Percentiles rank a stretch among this genome's conserved stretches.
These are phyloP conservation scores for Trametes cingulata DNA, from an alignment of 768 basidiomycete species.

Conservation along the genomic window DNA sequence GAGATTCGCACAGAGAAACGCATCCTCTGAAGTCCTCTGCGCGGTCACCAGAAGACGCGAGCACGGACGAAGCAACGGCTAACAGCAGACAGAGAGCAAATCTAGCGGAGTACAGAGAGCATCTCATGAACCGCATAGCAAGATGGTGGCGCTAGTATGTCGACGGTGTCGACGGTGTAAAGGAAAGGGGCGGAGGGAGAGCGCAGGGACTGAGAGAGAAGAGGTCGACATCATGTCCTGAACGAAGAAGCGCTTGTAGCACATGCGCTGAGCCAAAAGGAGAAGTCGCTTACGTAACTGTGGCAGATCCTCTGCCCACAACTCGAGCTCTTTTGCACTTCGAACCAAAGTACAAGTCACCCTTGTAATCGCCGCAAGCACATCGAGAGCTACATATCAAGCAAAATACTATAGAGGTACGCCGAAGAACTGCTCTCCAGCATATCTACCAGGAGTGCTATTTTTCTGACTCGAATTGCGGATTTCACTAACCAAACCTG, in stretches of 20 bases:
- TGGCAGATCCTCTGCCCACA: conserved; percentile 18
- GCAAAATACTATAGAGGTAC: too few relatives aligned
- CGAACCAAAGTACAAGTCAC: not conserved
- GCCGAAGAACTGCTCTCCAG: too few relatives aligned
- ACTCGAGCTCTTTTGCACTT: not conserved
- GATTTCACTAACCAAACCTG: too few relatives aligned
- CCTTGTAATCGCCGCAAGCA: not conserved
- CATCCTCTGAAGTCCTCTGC: conserved; percentile 38
- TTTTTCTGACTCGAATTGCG: too few relatives aligned
- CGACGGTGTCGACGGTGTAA: not conserved
- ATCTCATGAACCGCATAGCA: not conserved
- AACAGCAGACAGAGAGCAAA: conserved; percentile 1
- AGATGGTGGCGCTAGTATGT: not conserved
- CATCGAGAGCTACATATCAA: too few relatives aligned
- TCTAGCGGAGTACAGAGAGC: not conserved
- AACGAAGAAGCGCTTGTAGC: not conserved
- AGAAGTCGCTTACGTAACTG: conserved; percentile 16
- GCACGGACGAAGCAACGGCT: not conserved
- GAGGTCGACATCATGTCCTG: not conserved
- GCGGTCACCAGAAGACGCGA: conserved; percentile 41
- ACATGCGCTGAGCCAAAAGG: not conserved
- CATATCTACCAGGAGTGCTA: too few relatives aligned
- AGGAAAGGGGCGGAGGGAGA: not conserved
- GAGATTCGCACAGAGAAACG: conserved; percentile 36
- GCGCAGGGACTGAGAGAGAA: not conserved